Conservation (phyloP, 805 yeast species). For the Debaryomyces prosopidis region DNA sequence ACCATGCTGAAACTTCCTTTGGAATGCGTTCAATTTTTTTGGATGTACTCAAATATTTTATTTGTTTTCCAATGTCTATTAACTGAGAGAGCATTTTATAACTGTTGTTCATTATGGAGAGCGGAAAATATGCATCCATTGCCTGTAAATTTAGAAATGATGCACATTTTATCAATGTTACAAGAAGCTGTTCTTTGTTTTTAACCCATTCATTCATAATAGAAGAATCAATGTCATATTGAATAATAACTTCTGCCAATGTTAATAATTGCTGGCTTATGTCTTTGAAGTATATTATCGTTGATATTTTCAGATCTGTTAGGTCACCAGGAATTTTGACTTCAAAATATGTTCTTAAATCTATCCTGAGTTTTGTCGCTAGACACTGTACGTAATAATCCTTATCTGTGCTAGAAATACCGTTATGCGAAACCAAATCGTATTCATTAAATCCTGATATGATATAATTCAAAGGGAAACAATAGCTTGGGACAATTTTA, state of each 20-base stretch:
- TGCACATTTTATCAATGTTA: conserved; percentile 1
- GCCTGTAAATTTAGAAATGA: conserved; percentile 9
- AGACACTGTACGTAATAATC: background rate
- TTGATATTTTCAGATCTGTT: background rate
- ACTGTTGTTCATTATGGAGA: background rate
- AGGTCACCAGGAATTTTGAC: conserved; percentile 5
- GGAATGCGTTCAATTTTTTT: background rate
- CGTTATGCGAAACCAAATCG: background rate
- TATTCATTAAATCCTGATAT: background rate
- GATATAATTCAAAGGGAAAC: conserved; percentile 9
- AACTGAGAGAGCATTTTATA: background rate
- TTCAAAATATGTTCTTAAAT: background rate
- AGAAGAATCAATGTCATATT: background rate
- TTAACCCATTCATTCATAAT: conserved; percentile 1
- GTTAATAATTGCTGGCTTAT: background rate
- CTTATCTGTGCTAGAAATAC: background rate
- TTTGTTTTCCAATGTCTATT: background rate
- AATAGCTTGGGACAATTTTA: conserved; percentile 8
- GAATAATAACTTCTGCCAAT: background rate
- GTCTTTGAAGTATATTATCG: background rate
- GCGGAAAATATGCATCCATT: conserved; percentile 1
- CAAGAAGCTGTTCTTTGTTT: background rate
- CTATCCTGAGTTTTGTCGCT: background rate
- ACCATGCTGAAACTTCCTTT: conserved; percentile 1
- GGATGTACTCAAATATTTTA: background rate